Evolutionary conservation across 352 stramenopile genomes (phyloP), one percentile per base, ranked within the genome.

Genomic region (Globisporangium takayamanum): DNA sequence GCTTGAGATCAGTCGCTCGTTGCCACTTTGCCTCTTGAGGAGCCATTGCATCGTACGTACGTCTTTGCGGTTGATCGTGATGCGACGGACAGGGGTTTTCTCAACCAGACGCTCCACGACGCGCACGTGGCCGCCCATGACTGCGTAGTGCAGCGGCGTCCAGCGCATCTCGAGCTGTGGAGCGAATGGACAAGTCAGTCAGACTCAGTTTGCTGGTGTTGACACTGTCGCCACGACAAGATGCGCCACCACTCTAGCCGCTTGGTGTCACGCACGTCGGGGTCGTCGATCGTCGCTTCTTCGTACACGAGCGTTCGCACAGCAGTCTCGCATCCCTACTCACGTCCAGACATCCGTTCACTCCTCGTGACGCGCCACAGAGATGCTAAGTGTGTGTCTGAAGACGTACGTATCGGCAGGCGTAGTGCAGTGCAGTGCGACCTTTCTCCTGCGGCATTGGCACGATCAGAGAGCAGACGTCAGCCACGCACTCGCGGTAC

Each of bases 61-160:
- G 63, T 92, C 83, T 46, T 88, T 88, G 8, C 83, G 75, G 56
- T 90, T 92, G 62, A 89, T 84, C 3, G 83, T 92, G 68, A 90
- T 88, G 36, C 80, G 66, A 8, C 75, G 69, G n/a, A 88, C 74
- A 6, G 83, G 83, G 14, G 83, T 74, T 58, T 89, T 87, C 41
- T 88, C 79, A 11, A 92, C 50, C 28, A 92, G 65, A 5, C 68
- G 69, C 51, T 62, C 63, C 1, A 70, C 80, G 41, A 88, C 76
- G 6, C 64, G 63, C 51, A 81, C 75, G 33, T 89, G 77, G 25
- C 77, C 80, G 48, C 80, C 80, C 78, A 92, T 89, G n/a, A 85
- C 71, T 6, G 83, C 80, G 30, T 84, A 90, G 50, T 92, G 83
- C 30, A 92, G 60, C 0, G 80, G 80, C n/a, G 78, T 92, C 83